Evolutionary conservation across 169 alveolate species (phyloP), one percentile per base, ranked within the genome.

Genomic region (Plasmodium gonderi): DNA sequence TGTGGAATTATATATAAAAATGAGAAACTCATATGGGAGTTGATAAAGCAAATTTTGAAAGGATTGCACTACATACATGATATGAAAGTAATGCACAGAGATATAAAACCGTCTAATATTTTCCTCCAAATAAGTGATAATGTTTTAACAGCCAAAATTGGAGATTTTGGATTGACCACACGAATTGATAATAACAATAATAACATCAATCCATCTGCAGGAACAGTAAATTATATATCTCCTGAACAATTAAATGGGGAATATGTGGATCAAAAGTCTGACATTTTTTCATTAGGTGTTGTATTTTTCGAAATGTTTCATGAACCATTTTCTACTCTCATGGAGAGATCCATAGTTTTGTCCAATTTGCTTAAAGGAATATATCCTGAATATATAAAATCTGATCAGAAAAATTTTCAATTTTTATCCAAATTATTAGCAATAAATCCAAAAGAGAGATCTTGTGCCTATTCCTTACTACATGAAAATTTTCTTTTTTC

Each of bases 101-200:
- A 96, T 76, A 90, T 96, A 33, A 96, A 96, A 74, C 98, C 98
- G 14, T 96, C 97, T 20, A 96, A 96, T 92, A 96, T 96, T 29
- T 96, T 96, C 82, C 90, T 96, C 40, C 96, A 96, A 80, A 87
- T 95, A 11, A 96, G 95, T 54, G 96, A 91, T 29, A 93, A 96
- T 20, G 80, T 67, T 31, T 77, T 93, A 45, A 77, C 95, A 67
- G 96, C 96, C 29, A 96, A 96, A 92, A 83, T 96, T 44, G 98
- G 98, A 31, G 98, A 96, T 65, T 96, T 96, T 69, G 98, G 98
- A 3, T 96, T 96, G 38, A 96, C 98, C 36, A 96, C 98, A 14
- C 94, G 93, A 83, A 85, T 96, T 65, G 89, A 82, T 40, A 89
- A 79, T 4, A 92, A 67, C 38, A 89, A 65, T 4, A 92, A 77